Evolutionary conservation across 495 filamentous ascomycete genomes (phyloP), one percentile per base, ranked within the genome.

Genomic region (Stereocaulon alpinum): DNA sequence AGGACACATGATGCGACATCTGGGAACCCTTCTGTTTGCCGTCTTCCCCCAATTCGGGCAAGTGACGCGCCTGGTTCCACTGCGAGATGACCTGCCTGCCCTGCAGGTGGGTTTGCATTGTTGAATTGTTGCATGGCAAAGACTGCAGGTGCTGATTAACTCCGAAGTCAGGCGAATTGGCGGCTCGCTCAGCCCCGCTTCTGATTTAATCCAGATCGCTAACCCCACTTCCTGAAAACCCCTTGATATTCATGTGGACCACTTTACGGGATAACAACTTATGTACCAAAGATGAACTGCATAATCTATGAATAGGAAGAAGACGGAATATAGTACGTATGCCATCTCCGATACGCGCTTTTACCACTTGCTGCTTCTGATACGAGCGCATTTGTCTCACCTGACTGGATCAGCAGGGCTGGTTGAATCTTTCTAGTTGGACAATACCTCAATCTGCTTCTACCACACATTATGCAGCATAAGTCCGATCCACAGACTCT

Each of bases 301-400:
- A 30, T 11, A 1, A 0, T 27, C 30, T 29, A 15, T 30, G 27
- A 30, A 14, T n/a, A 50, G 15, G 14, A 6, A 10, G 27, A 30
- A 14, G 17, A 50, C 12, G 14, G 14, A 10, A 51, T n/a, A 51
- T 37, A 12, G 9, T 30, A n/a, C n/a, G n/a, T n/a, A 32, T 29
- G 4, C 34, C 34, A 6, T 37, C 49, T 52, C 49, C 49, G 30
- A 52, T 52, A 20, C 34, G 30, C 49, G 49, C 49, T 9, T 52
- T 18, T 11, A 27, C 15, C 17, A 32, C 34, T 52, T 6, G 17
- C n/a, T 18, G 15, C 20, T 20, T 5, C 2, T 37, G 49, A 52
- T 52, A 52, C 17, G 49, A 37, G 49, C 49, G 49, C 49, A 52
- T n/a, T 52, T 34, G 34, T 52, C 49, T 30, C 29, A 32, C 15